A percentile compares a stretch with the other conserved stretches of the same genome.
phyloP scores from a whole-genome alignment of 176 grass and related monocot genomes.

The Zizania latifolia region DNA sequence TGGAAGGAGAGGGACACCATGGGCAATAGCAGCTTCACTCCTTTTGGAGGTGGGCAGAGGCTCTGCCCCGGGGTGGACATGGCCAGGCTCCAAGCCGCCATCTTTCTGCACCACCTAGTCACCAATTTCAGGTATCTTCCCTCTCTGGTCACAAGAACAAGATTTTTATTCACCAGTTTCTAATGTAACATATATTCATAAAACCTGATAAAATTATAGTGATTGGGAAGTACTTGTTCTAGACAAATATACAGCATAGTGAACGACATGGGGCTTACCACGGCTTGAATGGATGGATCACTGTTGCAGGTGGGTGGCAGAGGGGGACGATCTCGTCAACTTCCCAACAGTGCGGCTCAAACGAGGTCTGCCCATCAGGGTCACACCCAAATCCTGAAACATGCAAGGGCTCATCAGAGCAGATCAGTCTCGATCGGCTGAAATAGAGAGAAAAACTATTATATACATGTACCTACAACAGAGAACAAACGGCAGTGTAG shows the following conservation, averaged over 20 bases:
- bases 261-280: neutral
- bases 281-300: neutral
- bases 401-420: neutral
- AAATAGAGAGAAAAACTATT: neutral
- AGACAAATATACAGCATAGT: too few relatives aligned
- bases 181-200: too few relatives aligned
- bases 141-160: too few relatives aligned
- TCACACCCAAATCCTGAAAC: slow-evolving; percentile 1
- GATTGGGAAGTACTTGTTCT: neutral
- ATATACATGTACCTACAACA: neutral
- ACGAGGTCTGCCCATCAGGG: slow-evolving; percentile 37
- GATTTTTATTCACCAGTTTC: too few relatives aligned
- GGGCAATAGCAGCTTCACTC: slow-evolving; percentile 23
- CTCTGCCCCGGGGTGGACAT: slow-evolving; percentile 41
- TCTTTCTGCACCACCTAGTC: slow-evolving; percentile 49
- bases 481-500: neutral
- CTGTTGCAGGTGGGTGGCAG: slow-evolving; percentile 39
- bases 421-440: neutral
- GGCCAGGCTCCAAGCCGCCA: slow-evolving; percentile 38
- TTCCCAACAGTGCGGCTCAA: slow-evolving; percentile 53
- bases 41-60: slow-evolving; percentile 44
- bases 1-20: slow-evolving; percentile 35
- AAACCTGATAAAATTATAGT: too few relatives aligned
- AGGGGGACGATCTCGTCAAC: slow-evolving; percentile 41
- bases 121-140: slow-evolving; percentile 38